Base-by-base conservation (phyloP, 495 filamentous ascomycete species). In the Lophiotrema nucula region DNA sequence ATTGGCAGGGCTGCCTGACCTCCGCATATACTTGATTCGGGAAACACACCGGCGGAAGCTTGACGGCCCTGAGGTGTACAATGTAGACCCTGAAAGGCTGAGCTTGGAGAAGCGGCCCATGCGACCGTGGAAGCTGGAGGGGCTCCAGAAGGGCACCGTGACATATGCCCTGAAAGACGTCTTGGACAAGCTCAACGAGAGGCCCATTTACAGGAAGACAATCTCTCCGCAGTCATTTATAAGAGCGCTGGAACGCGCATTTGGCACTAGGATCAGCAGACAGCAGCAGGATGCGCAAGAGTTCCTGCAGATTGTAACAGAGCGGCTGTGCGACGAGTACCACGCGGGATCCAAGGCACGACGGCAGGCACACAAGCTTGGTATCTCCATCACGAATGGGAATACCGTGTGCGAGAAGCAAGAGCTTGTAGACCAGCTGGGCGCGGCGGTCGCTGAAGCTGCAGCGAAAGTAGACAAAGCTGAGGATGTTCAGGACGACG, bases 251-350 rank as follows among this genome's bases (percentile, higher is more conserved):
- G 93, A 99, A 73, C 77, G 77, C 33, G 90, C 92, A 3, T 99
- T 96, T 68, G 80, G 84, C 25, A 90, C 92, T 56, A 84, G 87
- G 38, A 92, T 99, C 66, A 96, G 88, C 65, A 86, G 93, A 43
- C 86, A 89, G 56, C 95, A 99, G 69, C 95, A 99, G 72, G 93
- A 99, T 74, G 93, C 93, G n/a, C 93, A 99, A 67, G 93, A 99
- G 69, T 95, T 99, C 55, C 66, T 99, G 50, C 93, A 99, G 72
- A 82, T 97, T 44, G 86, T 99, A 18, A 85, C 89, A 3, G 95
- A 99, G 73, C 80, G 92, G 41, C 77, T 99, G 28, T 88, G 86
- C 41, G 92, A 97, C 65, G 93, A 99, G 71, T 92, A 97, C 65
- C 86, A 96, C 69, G 89, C 90, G 11, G 90, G 89, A 28, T 77